phyloP scores from a whole-genome alignment of 2,329 filamentous ascomycete genomes.

The Xylariaceae sp. region DNA sequence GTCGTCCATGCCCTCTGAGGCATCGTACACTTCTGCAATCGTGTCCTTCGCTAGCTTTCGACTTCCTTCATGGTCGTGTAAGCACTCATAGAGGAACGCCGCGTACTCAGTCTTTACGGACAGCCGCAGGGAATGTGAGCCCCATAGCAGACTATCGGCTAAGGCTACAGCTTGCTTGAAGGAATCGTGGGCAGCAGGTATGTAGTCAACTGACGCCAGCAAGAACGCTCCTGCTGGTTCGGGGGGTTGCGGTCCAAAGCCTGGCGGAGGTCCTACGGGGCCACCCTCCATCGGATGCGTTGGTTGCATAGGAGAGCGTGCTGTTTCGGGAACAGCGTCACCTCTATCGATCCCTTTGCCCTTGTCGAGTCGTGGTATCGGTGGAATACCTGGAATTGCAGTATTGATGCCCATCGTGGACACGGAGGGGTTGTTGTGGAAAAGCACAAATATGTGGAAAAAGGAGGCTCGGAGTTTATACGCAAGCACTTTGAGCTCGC shows the following conservation, averaged over 20 bases:
- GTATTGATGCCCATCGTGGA: conserved; percentile 64
- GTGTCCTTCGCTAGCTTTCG: conserved; percentile 80
- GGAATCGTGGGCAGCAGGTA: conserved; percentile 79
- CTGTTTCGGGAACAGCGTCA: conserved; percentile 51
- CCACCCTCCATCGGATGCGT: conserved; percentile 62
- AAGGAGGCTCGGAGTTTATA: conserved; percentile 94
- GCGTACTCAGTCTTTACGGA: conserved; percentile 92
- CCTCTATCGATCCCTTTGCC: conserved; percentile 57
- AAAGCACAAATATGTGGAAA: conserved; percentile 95
- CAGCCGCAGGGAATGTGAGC: conserved; percentile 86
- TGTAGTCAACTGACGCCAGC: conserved; percentile 79
- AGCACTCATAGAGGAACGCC: conserved; percentile 92
- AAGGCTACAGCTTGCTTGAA: conserved; percentile 80
- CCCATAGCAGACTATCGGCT: conserved; percentile 78
- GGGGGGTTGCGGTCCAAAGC: conserved; percentile 51
- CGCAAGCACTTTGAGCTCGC: conserved; percentile 85
- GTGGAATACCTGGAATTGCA: conserved; percentile 39
- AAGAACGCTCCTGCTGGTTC: conserved; percentile 73
- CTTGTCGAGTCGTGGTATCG: conserved; percentile 48
- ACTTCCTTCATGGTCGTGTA: conserved; percentile 79
- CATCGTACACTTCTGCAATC: conserved; percentile 89
- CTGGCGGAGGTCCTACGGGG: conserved; percentile 63
- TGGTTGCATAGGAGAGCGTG: conserved; percentile 54
- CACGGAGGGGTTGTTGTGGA: conserved; percentile 87
- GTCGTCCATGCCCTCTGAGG: conserved; percentile 90